Percentiles rank a stretch among this genome's conserved stretches.
These are phyloP conservation scores for Rickenella mellea DNA, from an alignment of 768 basidiomycete species.

Conservation along the genomic window DNA sequence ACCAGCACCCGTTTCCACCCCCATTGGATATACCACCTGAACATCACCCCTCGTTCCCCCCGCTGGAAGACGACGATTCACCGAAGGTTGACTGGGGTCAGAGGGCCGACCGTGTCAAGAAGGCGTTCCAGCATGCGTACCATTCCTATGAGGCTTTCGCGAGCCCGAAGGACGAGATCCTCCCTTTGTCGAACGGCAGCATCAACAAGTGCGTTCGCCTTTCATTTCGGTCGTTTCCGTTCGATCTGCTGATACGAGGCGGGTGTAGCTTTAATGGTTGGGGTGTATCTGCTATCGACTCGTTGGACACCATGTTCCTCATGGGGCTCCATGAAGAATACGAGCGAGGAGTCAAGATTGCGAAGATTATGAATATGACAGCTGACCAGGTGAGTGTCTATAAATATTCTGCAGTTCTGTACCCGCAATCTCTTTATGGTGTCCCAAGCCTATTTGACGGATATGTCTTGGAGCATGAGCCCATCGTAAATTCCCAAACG, in stretches of 20 bases:
- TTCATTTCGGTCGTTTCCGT: too few species aligned
- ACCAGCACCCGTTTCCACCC: too few species aligned
- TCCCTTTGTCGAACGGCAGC: slow-evolving; percentile 36
- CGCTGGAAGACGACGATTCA: too few species aligned
- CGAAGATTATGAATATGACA: slow-evolving; percentile 22
- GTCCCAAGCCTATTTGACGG: background rate
- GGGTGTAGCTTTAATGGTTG: slow-evolving; percentile 64
- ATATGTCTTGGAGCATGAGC: too few species aligned
- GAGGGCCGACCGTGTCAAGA: slow-evolving; percentile 46
- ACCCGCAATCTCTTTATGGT: background rate
- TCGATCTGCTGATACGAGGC: too few species aligned
- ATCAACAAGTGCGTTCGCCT: slow-evolving; percentile 38
- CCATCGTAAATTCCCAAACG: too few species aligned
- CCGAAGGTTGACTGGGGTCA: slow-evolving; percentile 37
- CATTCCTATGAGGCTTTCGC: slow-evolving; percentile 54
- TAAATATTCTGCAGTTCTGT: too few species aligned
- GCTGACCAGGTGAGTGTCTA: background rate
- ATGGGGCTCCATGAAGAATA: slow-evolving; percentile 74
- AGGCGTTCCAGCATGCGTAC: slow-evolving; percentile 62
- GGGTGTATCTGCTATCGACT: slow-evolving; percentile 71
- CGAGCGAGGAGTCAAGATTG: slow-evolving; percentile 44
- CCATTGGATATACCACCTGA: too few species aligned
- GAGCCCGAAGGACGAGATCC: slow-evolving; percentile 53
- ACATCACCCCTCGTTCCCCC: too few species aligned
- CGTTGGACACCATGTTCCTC: slow-evolving; percentile 78